Base-by-base conservation (phyloP, 495 filamentous ascomycete genomes). In the Xylaria cubensis region DNA sequence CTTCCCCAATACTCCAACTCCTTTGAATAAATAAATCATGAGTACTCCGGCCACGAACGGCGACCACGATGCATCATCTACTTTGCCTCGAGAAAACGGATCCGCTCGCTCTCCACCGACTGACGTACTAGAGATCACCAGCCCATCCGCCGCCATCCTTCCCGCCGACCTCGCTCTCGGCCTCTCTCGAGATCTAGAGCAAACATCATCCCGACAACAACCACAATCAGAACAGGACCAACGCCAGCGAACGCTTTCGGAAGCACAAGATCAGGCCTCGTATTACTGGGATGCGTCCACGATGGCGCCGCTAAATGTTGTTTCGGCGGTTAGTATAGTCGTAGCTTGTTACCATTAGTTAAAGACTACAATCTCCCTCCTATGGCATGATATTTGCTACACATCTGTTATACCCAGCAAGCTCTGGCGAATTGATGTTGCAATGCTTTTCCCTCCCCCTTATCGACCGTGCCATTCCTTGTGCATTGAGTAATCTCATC, bases 271-370 rank as follows among this genome's bases (percentile, higher is more conserved):
- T 67, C 59, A 76, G 58, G 77, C 76, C 24, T 81, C 84, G 26
- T 77, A 80, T 34, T 86, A 85, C 73, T 86, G 83, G 82, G 82
- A 88, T 82, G 80, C 81, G 67, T 81, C 82, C 59, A 83, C 79
- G 58, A 90, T 90, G 88, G 83, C 88, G 39, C 83, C 86, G 70
- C 79, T 91, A 29, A 88, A 86, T 62, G 79, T 85, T 74, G 80
- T 84, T 21, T 89, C 90, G 69, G 81, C 82, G 77, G 89, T 90
- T 75, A 79, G 84, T 88, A 76, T 44, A 44, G 39, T 64, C 61
- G 21, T 64, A 44, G 39, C 34, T 36, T 42, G 44, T 44, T 64
- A 64, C 44, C 24, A 61, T 29, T 61, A 61, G 58, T 61, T 39
- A n/a, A 29, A 44, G 29, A 44, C 39, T 12, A 4, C 39, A 10